Conservation (phyloP, 2,329 filamentous ascomycete species). For the Sphaerulina populicola region DNA sequence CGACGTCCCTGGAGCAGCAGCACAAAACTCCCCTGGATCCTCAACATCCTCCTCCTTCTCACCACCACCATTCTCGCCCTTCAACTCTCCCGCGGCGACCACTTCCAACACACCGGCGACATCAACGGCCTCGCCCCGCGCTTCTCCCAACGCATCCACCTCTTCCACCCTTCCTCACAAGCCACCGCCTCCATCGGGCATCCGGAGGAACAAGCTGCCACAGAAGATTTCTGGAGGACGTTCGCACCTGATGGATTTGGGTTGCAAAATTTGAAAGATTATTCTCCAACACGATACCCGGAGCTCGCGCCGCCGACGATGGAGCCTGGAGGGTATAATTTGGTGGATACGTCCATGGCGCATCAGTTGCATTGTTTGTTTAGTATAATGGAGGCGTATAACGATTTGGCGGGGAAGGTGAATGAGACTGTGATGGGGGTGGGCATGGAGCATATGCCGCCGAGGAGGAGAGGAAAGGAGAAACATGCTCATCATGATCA, state of each 20-base stretch:
- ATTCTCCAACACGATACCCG: not conserved
- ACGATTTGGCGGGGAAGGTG: slow-evolving; percentile 4
- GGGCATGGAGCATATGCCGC: not conserved
- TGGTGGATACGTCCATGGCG: slow-evolving; percentile 9
- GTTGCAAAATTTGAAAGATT: slow-evolving; percentile 5
- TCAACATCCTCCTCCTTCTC: slow-evolving; percentile 1
- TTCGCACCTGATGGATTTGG: slow-evolving; percentile 10
- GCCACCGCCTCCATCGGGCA: slow-evolving; percentile 5
- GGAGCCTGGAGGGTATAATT: slow-evolving; percentile 4
- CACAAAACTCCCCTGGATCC: slow-evolving; percentile 3
- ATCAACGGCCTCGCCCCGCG: slow-evolving; percentile 9
- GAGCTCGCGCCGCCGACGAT: slow-evolving; percentile 3
- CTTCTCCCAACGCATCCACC: slow-evolving; percentile 2
- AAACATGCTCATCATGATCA: slow-evolving; percentile 4
- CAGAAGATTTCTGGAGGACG: slow-evolving; percentile 8
- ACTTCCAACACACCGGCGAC: slow-evolving; percentile 9
- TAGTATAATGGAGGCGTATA: slow-evolving; percentile 9
- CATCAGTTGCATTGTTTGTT: slow-evolving; percentile 9
- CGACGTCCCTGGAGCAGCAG: slow-evolving; percentile 5
- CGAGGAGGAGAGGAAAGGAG: not conserved
- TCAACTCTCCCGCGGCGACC: slow-evolving; percentile 2
- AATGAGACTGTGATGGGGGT: not conserved
- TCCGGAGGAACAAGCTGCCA: slow-evolving; percentile 1
- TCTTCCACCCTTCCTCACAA: slow-evolving; percentile 4
- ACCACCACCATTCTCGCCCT: not conserved